Conservation (phyloP, 2,329 filamentous ascomycete species). For the Hypoxylon sp. region DNA sequence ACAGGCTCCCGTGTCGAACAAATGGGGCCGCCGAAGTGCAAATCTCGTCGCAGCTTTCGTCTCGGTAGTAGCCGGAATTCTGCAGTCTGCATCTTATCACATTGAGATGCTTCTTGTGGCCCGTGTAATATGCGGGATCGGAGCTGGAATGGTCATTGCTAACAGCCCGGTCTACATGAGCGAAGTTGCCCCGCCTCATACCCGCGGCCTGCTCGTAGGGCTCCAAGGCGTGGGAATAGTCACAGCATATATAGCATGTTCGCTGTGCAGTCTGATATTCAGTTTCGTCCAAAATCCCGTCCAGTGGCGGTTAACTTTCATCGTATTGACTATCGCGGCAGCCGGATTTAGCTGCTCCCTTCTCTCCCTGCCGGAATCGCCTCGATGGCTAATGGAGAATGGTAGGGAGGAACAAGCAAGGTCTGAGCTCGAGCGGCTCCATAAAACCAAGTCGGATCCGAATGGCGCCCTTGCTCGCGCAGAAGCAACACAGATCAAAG, state of each 20-base stretch:
- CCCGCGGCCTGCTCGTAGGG: slow-evolving; percentile 48
- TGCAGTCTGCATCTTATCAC: slow-evolving; percentile 45
- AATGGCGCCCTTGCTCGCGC: slow-evolving; percentile 47
- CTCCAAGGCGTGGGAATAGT: slow-evolving; percentile 51
- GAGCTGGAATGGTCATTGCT: slow-evolving; percentile 47
- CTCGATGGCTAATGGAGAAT: slow-evolving; percentile 47
- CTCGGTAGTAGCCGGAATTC: slow-evolving; percentile 40
- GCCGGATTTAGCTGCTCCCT: slow-evolving; percentile 39
- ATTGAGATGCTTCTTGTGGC: slow-evolving; percentile 47
- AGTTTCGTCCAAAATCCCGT: slow-evolving; percentile 45
- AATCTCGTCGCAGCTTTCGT: slow-evolving; percentile 42
- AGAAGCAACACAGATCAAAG: slow-evolving; percentile 51
- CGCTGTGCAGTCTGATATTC: slow-evolving; percentile 45
- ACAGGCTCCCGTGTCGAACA: slow-evolving; percentile 44
- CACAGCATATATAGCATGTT: slow-evolving; percentile 48
- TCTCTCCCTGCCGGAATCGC: slow-evolving; percentile 46
- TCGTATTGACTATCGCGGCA: slow-evolving; percentile 41
- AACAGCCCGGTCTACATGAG: slow-evolving; percentile 50
- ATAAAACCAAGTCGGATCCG: slow-evolving; percentile 47
- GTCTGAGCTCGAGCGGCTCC: slow-evolving; percentile 44
- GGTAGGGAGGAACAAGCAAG: slow-evolving; percentile 45
- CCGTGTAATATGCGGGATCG: slow-evolving; percentile 46
- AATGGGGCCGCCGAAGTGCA: slow-evolving; percentile 41
- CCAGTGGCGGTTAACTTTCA: slow-evolving; percentile 51
- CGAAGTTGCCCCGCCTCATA: slow-evolving; percentile 50